Evolutionary conservation across 805 yeast genomes (phyloP), one percentile per base, ranked within the genome.

Genomic region (Yarrowia sp.): DNA sequence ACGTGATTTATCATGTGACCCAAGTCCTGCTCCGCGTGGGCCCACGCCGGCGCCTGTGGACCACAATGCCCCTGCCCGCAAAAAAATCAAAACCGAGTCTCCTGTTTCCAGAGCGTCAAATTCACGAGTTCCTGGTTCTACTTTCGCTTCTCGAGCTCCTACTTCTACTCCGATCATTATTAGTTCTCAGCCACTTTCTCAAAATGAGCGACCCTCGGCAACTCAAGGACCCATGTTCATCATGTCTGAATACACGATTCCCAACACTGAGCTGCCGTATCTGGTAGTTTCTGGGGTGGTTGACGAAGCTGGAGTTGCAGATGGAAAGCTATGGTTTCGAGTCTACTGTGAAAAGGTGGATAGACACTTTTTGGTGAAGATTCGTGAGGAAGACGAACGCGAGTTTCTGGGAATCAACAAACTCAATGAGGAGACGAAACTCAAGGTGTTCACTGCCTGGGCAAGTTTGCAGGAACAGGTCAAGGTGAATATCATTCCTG

Each of bases 81-180:
- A 50, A 7, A 50, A 50, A 9, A 9, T 50, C 55, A 50, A 50
- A 9, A 33, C 55, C 1, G 55, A 50, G 17, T 50, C 55, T n/a
- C 55, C 55, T 24, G 1, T 34, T 14, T 2, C 40, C 1, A 12
- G 55, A 17, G n/a, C 15, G 3, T 33, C 30, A 13, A 19, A n/a
- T 12, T 15, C 14, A 6, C 14, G 39, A 36, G 39, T 36, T 36
- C 39, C 30, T 24, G 30, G n/a, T n/a, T n/a, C n/a, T n/a, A n/a
- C n/a, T n/a, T n/a, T n/a, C n/a, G n/a, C n/a, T n/a, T n/a, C 30
- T 2, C 30, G 6, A 24, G 30, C 30, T 24, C 30, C 30, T 24
- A 5, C 30, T 24, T 24, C 30, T 24, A 24, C 30, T 24, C 30
- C 30, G 7, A 24, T 24, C 30, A 5, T 24, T 24, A 7, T 24